phyloP scores from a whole-genome alignment of 805 yeast genomes.

The Hanseniaspora vineae region DNA sequence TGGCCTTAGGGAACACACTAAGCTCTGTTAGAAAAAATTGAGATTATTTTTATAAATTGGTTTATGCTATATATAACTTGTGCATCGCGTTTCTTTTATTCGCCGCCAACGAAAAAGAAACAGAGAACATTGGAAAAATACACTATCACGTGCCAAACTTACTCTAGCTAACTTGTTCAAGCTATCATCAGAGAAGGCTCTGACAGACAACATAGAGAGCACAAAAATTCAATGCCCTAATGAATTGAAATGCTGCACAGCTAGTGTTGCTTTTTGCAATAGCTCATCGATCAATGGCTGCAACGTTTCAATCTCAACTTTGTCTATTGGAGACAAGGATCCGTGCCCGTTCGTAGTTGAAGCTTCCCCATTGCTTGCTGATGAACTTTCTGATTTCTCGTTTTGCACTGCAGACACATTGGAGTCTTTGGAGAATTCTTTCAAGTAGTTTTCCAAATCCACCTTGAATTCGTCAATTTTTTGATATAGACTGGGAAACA shows the following conservation, averaged over 20 bases:
- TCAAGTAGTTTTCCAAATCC: conserved; percentile 29
- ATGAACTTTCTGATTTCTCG: neutral
- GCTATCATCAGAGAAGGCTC: too few species aligned
- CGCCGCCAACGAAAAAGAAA: neutral
- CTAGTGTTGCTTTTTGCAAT: neutral
- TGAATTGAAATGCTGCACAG: neutral
- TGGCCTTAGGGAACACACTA: too few species aligned
- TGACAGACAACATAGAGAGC: too few species aligned
- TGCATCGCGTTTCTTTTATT: too few species aligned
- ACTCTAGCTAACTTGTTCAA: too few species aligned
- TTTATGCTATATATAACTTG: too few species aligned
- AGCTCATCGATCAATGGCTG: neutral
- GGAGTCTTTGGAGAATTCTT: conserved; percentile 13
- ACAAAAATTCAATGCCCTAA: neutral
- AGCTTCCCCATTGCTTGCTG: neutral
- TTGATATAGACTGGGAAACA: conserved; percentile 35
- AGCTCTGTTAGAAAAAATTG: too few species aligned
- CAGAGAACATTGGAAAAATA: neutral
- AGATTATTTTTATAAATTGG: too few species aligned
- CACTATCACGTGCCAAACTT: too few species aligned
- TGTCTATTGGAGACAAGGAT: neutral
- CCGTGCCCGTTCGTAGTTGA: neutral
- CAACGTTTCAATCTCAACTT: neutral
- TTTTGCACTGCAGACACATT: neutral
- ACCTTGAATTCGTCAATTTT: conserved; percentile 29